Evolutionary conservation across 192 early-diverging fungal species (phyloP), one percentile per base, ranked within the genome.

Genomic region (Backusella sp.): DNA sequence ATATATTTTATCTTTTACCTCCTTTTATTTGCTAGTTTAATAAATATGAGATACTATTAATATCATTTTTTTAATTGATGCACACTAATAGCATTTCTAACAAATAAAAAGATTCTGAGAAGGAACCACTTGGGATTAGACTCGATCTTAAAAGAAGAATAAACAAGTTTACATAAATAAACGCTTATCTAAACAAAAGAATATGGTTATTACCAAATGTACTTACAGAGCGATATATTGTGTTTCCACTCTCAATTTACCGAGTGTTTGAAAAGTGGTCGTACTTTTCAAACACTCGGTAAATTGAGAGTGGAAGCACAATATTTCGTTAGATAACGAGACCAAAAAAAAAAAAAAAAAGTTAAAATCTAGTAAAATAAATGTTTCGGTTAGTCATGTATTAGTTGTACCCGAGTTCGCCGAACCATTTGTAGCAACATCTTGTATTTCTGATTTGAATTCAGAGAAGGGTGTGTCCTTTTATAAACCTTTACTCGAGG

Each of bases 141-240:
- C 56, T 28, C 12, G 56, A 28, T 2, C 26, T 28, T 62, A 26
- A 62, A 39, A 11, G 37, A 39, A 39, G 37, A 39, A 62, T 62
- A 62, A 59, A 28, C 11, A 62, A 69, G 12, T 21, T 21, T 3
- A 26, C 21, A 2, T 23, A 42, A 39, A 69, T 42, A 30, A 17
- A 71, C 0, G 30, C 1, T n/a, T 23, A n/a, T 30, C 41, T 14
- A 34, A 41, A 4, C 15, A 68, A 15, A 68, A 36, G 11, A 9
- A 3, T 17, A 36, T 8, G 2, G 26, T 79, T n/a, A 79, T 69
- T 0, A 69, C 30, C 14, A 68, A 73, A 14, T 75, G 4, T 66
- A 26, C 46, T 79, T 19, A 73, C 73, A 62, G 59, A 74, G 5
- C 73, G 74, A 65, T 75, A 79, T 53, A 70, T 56, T 21, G n/a